Evolutionary conservation across 495 filamentous ascomycete species (phyloP).

Genomic region (Trichoderma gamsii): DNA sequence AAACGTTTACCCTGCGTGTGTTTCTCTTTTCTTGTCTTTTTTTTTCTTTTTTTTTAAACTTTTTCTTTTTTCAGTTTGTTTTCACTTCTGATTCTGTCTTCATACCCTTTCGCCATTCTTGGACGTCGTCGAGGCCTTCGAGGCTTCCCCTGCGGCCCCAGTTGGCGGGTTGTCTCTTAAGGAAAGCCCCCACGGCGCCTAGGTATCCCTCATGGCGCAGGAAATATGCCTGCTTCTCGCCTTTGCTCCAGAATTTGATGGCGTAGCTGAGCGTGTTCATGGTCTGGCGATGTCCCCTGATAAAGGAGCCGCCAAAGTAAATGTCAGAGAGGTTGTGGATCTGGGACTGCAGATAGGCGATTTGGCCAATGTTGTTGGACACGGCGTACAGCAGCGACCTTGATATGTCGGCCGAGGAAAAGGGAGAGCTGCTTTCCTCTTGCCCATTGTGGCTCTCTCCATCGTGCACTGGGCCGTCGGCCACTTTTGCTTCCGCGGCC

Average conservation of each 20-base stretch:
- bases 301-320: constrained; percentile 96
- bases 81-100: neutral
- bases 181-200: constrained; percentile 91
- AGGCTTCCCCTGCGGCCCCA: constrained; percentile 83
- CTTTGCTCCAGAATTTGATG: constrained; percentile 95
- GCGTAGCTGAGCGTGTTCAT: constrained; percentile 95
- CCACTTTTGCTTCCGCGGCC: constrained; percentile 75
- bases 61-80: neutral
- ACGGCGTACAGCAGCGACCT: constrained; percentile 70
- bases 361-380: constrained; percentile 96
- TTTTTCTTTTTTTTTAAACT: neutral
- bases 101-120: neutral
- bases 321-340: constrained; percentile 87
- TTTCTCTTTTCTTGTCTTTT: neutral
- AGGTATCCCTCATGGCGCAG: constrained; percentile 93
- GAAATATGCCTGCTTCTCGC: constrained; percentile 91
- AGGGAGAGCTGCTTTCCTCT: constrained; percentile 27
- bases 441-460: constrained; percentile 4
- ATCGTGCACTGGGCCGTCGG: constrained; percentile 44
- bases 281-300: constrained; percentile 90
- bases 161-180: constrained; percentile 82
- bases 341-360: constrained; percentile 89
- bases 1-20: too few relatives aligned
- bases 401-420: constrained; percentile 46
- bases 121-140: constrained; percentile 28